Base-by-base conservation (phyloP, 73 alveolate species). In the Tetrahymena thermophila region DNA sequence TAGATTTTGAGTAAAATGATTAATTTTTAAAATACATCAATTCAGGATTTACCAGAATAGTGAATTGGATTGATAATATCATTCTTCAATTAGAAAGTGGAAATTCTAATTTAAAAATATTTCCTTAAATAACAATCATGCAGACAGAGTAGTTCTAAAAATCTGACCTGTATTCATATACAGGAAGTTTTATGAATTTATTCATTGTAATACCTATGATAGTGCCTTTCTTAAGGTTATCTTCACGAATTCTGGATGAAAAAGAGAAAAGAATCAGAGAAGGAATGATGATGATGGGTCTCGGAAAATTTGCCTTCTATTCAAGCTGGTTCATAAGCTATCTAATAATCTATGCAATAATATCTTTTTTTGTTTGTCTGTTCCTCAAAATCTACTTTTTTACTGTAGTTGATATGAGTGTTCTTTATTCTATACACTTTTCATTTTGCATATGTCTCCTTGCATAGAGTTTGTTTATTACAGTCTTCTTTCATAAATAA, bases 281-380 rank as follows among this genome's bases (percentile, higher is more conserved):
- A 97, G 98, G 99, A 16, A 99, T 99, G 99, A 99, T 97, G 98
- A 98, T 99, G 97, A 99, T 99, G 99, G 99, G 99, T 34, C 94
- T 99, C 43, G 96, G 97, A 31, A 99, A 98, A 93, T 94, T 97
- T 34, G 97, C 99, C n/a, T 99, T 98, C 94, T 99, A 99, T 98
- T 94, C 97, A 28, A 98, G 99, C 1, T 98, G 99, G 99, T 96
- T 99, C 58, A 96, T 97, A 14, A 95, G 96, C 96, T 99, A 98
- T 95, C 83, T 97, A 11, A 93, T 97, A 7, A 97, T 99, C 35
- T 97, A 97, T 94, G 95, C 98, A 1, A 38, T 99, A 42, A 97
- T 98, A 96, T 93, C 99, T 4, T 93, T 98, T 14, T 93, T 97
- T 8, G 97, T 97, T 58, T 95, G 99, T 7, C 94, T 96, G 35